Percentiles rank a stretch among this genome's conserved stretches.
These are phyloP conservation scores for Trichocomaceae sp. DNA, from an alignment of 2,329 filamentous ascomycete genomes.

Conservation along the genomic window DNA sequence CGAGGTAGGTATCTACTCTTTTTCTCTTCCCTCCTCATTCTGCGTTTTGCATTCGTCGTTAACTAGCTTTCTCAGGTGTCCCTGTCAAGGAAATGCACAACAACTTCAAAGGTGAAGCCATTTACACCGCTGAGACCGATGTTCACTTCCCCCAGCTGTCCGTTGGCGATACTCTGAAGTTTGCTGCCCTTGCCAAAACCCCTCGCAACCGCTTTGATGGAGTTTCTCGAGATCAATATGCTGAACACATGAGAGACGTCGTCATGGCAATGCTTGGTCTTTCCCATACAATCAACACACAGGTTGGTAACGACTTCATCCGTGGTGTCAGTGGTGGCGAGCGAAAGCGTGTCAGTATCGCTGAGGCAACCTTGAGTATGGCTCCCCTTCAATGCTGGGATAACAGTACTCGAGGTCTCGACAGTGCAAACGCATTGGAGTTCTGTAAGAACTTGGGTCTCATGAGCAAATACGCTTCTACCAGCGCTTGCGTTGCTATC, in stretches of 20 bases:
- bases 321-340: conserved; percentile 58
- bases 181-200: conserved; percentile 62
- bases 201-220: conserved; percentile 37
- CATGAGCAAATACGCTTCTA: conserved; percentile 45
- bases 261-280: conserved; percentile 41
- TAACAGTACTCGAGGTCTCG: conserved; percentile 47
- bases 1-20: conserved; percentile 40
- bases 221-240: conserved; percentile 39
- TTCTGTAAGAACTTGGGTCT: conserved; percentile 49
- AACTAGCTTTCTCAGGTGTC: conserved; percentile 18
- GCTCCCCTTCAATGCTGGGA: conserved; percentile 45
- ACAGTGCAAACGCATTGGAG: conserved; percentile 51
- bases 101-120: conserved; percentile 72
- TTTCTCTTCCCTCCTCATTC: background rate
- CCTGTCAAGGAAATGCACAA: conserved; percentile 59
- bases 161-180: conserved; percentile 72
- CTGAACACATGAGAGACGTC: conserved; percentile 39
- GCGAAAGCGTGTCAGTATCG: conserved; percentile 56
- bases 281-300: conserved; percentile 47
- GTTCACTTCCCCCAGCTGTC: conserved; percentile 73
- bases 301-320: conserved; percentile 51
- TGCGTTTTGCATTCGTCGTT: background rate
- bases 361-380: conserved; percentile 47
- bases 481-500: conserved; percentile 50
- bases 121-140: conserved; percentile 80